Percentiles rank a stretch among this genome's conserved stretches.
These are phyloP conservation scores for Blastobotrys apis DNA, from an alignment of 1,139 yeast genomes.

Conservation along the genomic window DNA sequence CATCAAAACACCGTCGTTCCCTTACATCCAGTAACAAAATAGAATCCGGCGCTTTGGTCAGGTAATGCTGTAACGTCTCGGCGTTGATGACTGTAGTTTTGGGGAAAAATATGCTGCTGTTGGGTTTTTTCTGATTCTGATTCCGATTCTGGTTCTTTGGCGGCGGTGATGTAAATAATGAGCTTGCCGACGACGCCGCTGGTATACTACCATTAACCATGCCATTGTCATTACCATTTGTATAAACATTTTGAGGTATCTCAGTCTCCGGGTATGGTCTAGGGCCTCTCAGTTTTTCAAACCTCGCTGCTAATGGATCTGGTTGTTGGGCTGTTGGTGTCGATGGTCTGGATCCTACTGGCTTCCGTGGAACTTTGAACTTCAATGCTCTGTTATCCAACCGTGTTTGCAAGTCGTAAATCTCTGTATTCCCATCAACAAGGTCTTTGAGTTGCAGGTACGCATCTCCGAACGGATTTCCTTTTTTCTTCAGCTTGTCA, in stretches of 20 bases:
- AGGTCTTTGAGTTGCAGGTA: constrained; percentile 22
- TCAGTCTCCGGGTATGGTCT: no score
- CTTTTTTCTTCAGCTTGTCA: constrained; percentile 18
- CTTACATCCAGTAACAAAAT: constrained; percentile 64
- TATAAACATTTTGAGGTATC: constrained; percentile 1
- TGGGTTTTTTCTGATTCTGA: no score
- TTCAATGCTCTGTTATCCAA: constrained; percentile 7
- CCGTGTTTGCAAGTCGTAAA: constrained; percentile 17
- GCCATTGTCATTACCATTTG: no score
- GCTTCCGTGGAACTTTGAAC: constrained; percentile 16
- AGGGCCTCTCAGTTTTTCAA: constrained; percentile 24
- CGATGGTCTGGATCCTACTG: constrained; percentile 16
- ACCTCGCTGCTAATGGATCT: constrained; percentile 20
- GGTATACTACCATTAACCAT: constrained; percentile 4
- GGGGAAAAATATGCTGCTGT: constrained; percentile 32
- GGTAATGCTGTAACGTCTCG: constrained; percentile 28
- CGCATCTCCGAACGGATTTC: constrained; percentile 23
- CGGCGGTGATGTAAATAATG: constrained; percentile 1
- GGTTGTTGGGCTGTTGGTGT: neutral
- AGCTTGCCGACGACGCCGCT: constrained; percentile 4
- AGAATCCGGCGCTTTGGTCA: constrained; percentile 25
- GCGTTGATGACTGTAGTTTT: constrained; percentile 31
- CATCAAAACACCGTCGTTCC: constrained; percentile 51
- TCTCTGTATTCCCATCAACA: constrained; percentile 18
- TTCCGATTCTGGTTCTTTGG: neutral